Conservation (phyloP, 1,284 basidiomycete species). For the Apiotrichum brassicae region DNA sequence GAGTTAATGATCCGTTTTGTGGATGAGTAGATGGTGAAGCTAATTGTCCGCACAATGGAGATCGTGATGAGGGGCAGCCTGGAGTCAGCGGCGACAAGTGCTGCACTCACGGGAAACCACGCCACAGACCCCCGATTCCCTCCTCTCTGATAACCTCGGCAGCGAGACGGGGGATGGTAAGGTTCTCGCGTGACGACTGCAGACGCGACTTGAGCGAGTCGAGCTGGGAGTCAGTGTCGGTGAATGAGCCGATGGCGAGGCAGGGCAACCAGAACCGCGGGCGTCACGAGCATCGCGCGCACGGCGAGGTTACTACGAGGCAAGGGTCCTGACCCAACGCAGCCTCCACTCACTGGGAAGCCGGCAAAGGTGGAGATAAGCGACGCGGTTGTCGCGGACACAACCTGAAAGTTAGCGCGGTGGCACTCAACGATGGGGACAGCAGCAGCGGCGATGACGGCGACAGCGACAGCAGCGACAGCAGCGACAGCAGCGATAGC, state of each 20-base stretch:
- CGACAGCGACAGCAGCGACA: no score
- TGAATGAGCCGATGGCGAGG: neutral
- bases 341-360: constrained; percentile 40
- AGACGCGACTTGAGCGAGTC: constrained; percentile 87
- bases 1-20: constrained; percentile 72
- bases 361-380: constrained; percentile 47
- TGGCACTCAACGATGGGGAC: no score
- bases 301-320: no score
- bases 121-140: constrained; percentile 65
- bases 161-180: constrained; percentile 63
- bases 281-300: no score
- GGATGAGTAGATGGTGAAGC: constrained; percentile 87
- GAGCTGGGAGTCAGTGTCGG: constrained; percentile 48
- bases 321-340: no score
- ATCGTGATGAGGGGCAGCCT: constrained; percentile 92
- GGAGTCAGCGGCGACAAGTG: neutral
- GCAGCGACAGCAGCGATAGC: no score
- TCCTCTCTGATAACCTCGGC: constrained; percentile 73
- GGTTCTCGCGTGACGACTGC: constrained; percentile 71
- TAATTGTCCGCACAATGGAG: constrained; percentile 83
- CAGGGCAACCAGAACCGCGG: no score
- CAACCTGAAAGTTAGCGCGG: constrained; percentile 24
- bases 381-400: constrained; percentile 45
- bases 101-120: constrained; percentile 40
- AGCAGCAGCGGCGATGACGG: no score